Base-by-base conservation (phyloP, 2,329 filamentous ascomycete genomes). In the Diaporthe nobilis region DNA sequence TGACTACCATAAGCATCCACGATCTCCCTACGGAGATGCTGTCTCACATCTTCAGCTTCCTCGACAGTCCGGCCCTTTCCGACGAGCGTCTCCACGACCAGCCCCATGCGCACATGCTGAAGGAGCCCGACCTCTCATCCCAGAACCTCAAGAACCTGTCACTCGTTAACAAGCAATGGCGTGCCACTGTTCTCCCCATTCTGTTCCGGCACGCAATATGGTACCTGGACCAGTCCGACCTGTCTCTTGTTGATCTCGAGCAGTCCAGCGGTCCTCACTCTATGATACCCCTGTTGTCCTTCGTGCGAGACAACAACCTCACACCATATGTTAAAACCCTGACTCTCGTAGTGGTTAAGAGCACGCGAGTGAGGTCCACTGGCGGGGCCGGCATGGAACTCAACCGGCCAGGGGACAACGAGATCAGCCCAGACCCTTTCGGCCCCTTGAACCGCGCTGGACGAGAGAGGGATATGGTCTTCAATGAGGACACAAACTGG, bases 21-120 rank as follows among this genome's bases (percentile, higher is more conserved):
- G 72, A 79, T 37, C 86, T 94, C 28, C 92, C 92, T 2, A 90
- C 89, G 77, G 92, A 94, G 83, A 83, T 94, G 61, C 83, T 93
- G 31, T 81, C 88, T 71, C 85, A 89, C 4, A 88, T 94, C 78
- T 86, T 94, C 78, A 83, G 82, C n/a, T 88, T 87, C 79, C 85
- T 94, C 63, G 87, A 89, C 78, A 79, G 79, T 0, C 81, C 85
- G 3, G 86, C 89, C 13, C 88, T 88, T 17, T 90, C 91, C 0
- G 82, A 86, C 58, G 80, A 79, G 53, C 84, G 85, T 22, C 82
- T 92, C 31, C 85, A 88, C 73, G 85, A 90, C 71, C 86, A 88
- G 78, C 91, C 89, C 37, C 85, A 75, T 79, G 79, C 82, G 82
- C 75, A 77, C 80, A 77, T 83, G 80, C 78, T 91, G 9, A 60